Conservation (phyloP, 2,329 filamentous ascomycete genomes). For the Magnaporthiopsis rhizophila region DNA sequence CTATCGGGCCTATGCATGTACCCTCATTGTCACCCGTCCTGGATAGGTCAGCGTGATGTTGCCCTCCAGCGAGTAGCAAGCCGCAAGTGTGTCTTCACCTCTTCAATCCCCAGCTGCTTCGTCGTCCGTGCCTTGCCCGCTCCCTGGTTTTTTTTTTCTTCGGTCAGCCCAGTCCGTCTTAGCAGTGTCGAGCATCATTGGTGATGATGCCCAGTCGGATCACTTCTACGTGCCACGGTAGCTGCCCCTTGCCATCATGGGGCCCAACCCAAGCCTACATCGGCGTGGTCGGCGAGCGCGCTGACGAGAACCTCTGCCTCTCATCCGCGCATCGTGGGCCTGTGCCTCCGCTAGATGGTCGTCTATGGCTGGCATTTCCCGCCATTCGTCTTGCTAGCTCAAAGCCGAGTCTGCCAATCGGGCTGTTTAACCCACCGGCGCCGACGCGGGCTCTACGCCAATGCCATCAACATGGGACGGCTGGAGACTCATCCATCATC, state of each 20-base stretch:
- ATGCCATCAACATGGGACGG: background rate
- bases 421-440: background rate
- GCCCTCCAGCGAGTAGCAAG: background rate
- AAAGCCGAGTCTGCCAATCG: background rate
- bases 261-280: background rate
- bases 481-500: background rate
- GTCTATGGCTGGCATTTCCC: background rate
- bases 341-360: background rate
- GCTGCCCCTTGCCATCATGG: background rate
- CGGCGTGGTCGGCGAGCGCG: background rate
- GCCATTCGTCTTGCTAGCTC: background rate
- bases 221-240: background rate
- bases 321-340: background rate
- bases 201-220: background rate
- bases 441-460: background rate
- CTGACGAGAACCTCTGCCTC: background rate
- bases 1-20: background rate
- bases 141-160: background rate
- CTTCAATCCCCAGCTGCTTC: background rate
- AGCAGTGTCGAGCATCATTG: background rate
- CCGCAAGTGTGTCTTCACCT: background rate
- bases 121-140: background rate
- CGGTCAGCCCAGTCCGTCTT: background rate
- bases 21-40: background rate
- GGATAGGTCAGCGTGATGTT: background rate